Percentiles rank a stretch among this genome's conserved stretches.
Conservation (phyloP, 306 rosid species). For the Cucumis melo region DNA sequence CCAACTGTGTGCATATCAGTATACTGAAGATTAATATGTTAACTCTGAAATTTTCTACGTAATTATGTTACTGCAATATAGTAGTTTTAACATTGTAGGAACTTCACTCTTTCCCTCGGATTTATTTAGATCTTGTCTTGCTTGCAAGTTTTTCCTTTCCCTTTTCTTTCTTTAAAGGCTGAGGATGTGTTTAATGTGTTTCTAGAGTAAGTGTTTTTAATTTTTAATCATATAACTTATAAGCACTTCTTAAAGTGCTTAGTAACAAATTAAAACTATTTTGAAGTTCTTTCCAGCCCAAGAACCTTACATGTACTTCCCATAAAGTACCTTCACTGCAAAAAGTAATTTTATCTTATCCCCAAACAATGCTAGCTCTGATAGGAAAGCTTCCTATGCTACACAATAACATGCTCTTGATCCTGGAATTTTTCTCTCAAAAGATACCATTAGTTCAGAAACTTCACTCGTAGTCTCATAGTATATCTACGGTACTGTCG, state of each 20-base stretch:
- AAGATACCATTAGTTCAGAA: background rate
- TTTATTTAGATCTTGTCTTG: background rate
- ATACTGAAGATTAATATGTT: background rate
- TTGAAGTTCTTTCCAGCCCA: background rate
- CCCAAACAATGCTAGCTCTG: background rate
- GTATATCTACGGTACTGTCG: background rate
- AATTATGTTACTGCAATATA: background rate
- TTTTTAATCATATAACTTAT: background rate
- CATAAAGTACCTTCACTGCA: background rate
- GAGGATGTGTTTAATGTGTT: background rate
- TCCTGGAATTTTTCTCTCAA: background rate
- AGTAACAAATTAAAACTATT: background rate
- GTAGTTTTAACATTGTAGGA: background rate
- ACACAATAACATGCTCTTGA: background rate
- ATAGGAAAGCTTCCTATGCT: background rate
- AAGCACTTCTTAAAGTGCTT: background rate
- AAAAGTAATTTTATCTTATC: background rate
- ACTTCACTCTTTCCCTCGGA: background rate
- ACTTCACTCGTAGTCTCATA: background rate
- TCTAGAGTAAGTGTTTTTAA: background rate
- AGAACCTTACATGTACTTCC: background rate
- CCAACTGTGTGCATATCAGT: background rate
- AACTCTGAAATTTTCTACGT: background rate
- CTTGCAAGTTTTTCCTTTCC: background rate
- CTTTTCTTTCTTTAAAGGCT: background rate